Evolutionary conservation across 257 asterid species (phyloP), one percentile per base, ranked within the genome.

Genomic region (Agastache rugosa): DNA sequence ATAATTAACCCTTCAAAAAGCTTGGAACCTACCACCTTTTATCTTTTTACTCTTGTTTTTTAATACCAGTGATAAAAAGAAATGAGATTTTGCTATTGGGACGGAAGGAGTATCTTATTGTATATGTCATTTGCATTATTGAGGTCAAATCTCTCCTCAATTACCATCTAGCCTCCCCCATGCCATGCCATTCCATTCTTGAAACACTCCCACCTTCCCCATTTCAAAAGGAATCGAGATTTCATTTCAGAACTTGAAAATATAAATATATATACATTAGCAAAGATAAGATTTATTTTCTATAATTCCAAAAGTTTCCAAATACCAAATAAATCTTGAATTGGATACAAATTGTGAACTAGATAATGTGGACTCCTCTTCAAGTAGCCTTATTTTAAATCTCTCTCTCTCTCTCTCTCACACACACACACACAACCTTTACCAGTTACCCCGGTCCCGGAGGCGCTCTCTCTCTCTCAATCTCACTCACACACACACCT

Each of bases 81-180:
- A n/a, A n/a, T n/a, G n/a, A n/a, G n/a, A n/a, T n/a, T n/a, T n/a
- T n/a, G n/a, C n/a, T n/a, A n/a, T n/a, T n/a, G n/a, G n/a, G n/a
- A n/a, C n/a, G n/a, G n/a, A n/a, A n/a, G n/a, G n/a, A n/a, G n/a
- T n/a, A n/a, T n/a, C n/a, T n/a, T n/a, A n/a, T n/a, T n/a, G n/a
- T 31, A 42, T 42, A 25, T 15, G 16, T 42, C 31, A 5, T 51
- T 47, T 7, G 51, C 31, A 4, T 31, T 67, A 47, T 60, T 59
- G 44, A 55, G 72, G 78, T 19, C 53, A 59, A 59, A 72, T 47
- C 45, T 34, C 35, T 19, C 34, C 11, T 20, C 61, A 37, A 9
- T 42, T 16, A 14, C 14, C 14, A 16, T 25, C 34, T 31, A 5
- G 41, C 67, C 60, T 48, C 27, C 51, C 76, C 37, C 37, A 31